Evolutionary conservation across 2,329 filamentous ascomycete species (phyloP).

Genomic region (Fusarium beomiforme): DNA sequence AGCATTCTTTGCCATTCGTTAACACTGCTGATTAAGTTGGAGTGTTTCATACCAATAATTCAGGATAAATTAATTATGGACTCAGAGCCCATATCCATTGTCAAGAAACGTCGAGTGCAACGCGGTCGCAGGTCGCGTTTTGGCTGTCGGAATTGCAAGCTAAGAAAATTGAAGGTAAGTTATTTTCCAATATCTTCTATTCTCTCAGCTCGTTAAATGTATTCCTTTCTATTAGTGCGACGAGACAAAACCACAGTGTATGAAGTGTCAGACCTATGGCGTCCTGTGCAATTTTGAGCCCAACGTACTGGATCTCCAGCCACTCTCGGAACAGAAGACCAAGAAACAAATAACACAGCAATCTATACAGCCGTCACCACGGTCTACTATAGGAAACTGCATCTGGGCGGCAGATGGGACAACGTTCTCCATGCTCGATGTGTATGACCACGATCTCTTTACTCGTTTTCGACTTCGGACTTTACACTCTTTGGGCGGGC

Average conservation of each 20-base stretch:
- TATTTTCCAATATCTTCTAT: accelerated
- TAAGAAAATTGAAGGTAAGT: neutral
- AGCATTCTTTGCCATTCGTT: neutral
- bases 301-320: neutral
- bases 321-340: neutral
- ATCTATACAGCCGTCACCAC: neutral
- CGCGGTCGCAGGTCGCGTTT: neutral
- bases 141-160: neutral
- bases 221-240: neutral
- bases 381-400: neutral
- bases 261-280: neutral
- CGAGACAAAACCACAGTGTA: neutral
- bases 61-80: neutral
- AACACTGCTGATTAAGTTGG: too few species aligned
- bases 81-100: accelerated
- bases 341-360: neutral
- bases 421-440: neutral
- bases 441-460: neutral
- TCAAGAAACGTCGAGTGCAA: accelerated
- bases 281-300: neutral
- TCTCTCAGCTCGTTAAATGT: too few species aligned
- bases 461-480: neutral
- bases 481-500: neutral
- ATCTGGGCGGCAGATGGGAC: neutral
- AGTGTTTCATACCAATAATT: accelerated